A percentile compares a stretch with the other conserved stretches of the same genome.
These are phyloP conservation scores for Paratinospora sagittata DNA, from an alignment of 164 flowering plant species.

Conservation along the genomic window DNA sequence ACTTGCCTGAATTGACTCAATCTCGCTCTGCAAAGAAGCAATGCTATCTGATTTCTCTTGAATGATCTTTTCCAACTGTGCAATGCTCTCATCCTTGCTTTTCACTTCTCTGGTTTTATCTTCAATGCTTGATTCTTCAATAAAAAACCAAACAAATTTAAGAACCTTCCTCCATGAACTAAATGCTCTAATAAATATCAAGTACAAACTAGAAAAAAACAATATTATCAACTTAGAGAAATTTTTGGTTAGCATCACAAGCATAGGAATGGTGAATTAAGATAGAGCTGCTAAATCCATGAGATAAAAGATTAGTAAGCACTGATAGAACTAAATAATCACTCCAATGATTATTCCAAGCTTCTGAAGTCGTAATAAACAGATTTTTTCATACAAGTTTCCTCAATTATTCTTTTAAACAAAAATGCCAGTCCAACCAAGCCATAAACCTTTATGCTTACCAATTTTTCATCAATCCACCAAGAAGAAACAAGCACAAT, in stretches of 20 bases:
- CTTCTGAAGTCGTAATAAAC: background rate
- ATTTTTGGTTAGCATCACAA: too few species aligned
- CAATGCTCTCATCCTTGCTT: constrained; percentile 51
- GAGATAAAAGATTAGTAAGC: background rate
- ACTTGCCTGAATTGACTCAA: constrained; percentile 44
- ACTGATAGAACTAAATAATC: background rate
- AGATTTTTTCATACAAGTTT: background rate
- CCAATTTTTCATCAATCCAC: background rate
- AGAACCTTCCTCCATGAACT: background rate
- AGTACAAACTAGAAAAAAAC: too few species aligned
- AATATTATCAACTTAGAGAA: too few species aligned
- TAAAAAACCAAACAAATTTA: background rate
- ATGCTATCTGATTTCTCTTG: constrained; percentile 48
- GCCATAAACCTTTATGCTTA: background rate
- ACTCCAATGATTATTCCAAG: background rate
- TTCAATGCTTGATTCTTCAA: constrained; percentile 47
- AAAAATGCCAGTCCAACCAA: background rate
- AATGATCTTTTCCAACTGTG: constrained; percentile 47
- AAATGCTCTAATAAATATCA: background rate
- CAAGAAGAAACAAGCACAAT: background rate
- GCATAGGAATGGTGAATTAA: too few species aligned
- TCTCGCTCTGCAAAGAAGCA: constrained; percentile 42
- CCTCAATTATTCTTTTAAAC: background rate
- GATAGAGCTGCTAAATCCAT: too few species aligned
- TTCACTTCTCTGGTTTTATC: constrained; percentile 50